Base-by-base conservation (phyloP, 2,329 filamentous ascomycete genomes). In the Talaromyces sp. region DNA sequence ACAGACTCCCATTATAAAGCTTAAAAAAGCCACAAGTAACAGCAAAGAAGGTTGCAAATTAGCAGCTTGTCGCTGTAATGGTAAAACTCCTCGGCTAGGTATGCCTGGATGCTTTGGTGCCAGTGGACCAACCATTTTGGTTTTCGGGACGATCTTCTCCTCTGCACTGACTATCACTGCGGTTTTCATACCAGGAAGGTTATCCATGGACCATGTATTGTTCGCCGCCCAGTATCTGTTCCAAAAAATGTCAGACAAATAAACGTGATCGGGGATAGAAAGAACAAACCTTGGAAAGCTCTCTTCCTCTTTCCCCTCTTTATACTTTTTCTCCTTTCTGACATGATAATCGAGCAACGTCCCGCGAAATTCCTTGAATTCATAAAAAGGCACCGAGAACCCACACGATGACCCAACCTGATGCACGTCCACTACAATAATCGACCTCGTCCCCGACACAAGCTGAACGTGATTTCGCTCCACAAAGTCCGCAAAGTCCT, bases 341-440 rank as follows among this genome's bases (percentile, higher is more conserved):
- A 10, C 25, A 39, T 62, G 45, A 39, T 52, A 25, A 27, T 66
- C 64, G 19, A 59, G 19, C 11, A 66, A 27, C 43, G 43, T 49
- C 10, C n/a, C 49, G 13, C 64, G 64, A 41, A 62, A 66, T n/a
- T 62, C 52, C 37, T 59, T 66, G 22, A 66, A 66, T 15, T 66
- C 64, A 47, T 50, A 66, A 25, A 62, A 62, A 8, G 64, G 64
- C 50, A 66, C 64, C 19, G 64, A 62, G 50, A 59, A 66, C 15
- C 64, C 64, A 54, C 64, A 66, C 31, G 64, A 66, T 17, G 64
- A 59, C 33, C 64, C 64, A 58, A 62, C 64, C 52, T 66, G 64
- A 22, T 66, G 64, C n/a, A 66, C 57, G 35, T 66, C 64, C n/a
- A 66, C 64, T 1, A 66, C 31, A 17, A 66, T 62, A 41, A 66